These are phyloP conservation scores for Chamaenerion angustifolium DNA, from an alignment of 345 rosid genomes.

Conservation along the genomic window DNA sequence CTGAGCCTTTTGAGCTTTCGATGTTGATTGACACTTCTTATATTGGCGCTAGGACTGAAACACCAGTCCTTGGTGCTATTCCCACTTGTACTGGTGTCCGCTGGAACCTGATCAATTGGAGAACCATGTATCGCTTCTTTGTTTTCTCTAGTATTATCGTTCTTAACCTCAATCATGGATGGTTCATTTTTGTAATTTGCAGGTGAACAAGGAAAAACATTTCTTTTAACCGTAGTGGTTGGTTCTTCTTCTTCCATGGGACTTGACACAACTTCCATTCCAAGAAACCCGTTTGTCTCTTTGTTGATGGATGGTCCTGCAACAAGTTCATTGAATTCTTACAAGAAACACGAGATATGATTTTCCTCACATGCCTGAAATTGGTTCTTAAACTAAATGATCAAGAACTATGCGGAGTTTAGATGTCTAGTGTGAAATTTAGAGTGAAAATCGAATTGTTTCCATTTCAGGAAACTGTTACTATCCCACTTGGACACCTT, in stretches of 20 bases:
- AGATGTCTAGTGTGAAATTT: too few species aligned
- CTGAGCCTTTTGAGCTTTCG: conserved; percentile 68
- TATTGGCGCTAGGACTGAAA: conserved; percentile 43
- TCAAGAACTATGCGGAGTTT: too few species aligned
- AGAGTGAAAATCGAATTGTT: too few species aligned
- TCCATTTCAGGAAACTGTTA: too few species aligned
- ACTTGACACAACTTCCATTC: conserved; percentile 22
- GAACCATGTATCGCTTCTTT: conserved; percentile 6
- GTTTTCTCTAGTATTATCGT: background rate
- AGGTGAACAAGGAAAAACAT: conserved; percentile 16
- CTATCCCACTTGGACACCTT: too few species aligned
- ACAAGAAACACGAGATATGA: background rate
- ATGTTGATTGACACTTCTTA: conserved; percentile 23
- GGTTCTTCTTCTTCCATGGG: conserved; percentile 11
- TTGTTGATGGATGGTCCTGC: conserved; percentile 26
- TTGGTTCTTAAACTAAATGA: too few species aligned
- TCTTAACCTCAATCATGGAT: background rate
- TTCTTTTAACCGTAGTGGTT: conserved; percentile 4
- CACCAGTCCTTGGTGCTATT: conserved; percentile 50
- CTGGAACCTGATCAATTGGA: conserved; percentile 27
- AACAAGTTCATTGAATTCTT: conserved; percentile 10
- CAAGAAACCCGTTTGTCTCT: conserved; percentile 15
- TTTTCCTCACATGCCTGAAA: background rate
- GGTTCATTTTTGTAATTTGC: background rate
- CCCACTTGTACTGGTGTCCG: conserved; percentile 17